phyloP scores from a whole-genome alignment of 2,329 filamentous ascomycete genomes.

The Teratosphaeria zuluensis region DNA sequence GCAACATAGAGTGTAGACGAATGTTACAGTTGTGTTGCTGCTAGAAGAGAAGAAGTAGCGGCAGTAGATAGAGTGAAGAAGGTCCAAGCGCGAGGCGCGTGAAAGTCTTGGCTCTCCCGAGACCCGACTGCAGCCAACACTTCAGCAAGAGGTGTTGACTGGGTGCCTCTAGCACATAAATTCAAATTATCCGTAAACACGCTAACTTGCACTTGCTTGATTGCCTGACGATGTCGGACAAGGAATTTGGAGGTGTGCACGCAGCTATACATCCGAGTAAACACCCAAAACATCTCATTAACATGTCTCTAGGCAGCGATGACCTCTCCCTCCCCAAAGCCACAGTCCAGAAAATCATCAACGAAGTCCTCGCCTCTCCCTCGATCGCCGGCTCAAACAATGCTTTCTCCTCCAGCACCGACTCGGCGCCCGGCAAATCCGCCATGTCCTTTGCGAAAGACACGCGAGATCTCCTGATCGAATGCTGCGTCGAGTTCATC shows the following conservation, averaged over 20 bases:
- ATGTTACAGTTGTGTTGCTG: no score
- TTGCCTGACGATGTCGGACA: conserved; percentile 39
- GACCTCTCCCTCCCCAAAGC: conserved; percentile 55
- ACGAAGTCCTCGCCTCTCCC: conserved; percentile 60
- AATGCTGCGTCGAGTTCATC: conserved; percentile 98
- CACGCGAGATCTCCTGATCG: conserved; percentile 86
- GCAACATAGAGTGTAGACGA: no score
- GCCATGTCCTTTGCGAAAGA: conserved; percentile 86
- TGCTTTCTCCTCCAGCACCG: conserved; percentile 1
- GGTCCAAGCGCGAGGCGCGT: conserved; percentile 23
- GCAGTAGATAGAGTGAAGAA: no score
- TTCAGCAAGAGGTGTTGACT: background rate
- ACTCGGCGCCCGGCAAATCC: conserved; percentile 6
- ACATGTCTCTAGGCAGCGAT: conserved; percentile 39
- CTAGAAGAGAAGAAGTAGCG: no score
- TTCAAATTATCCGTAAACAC: background rate
- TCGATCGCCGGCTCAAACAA: background rate
- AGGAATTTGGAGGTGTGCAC: conserved; percentile 40
- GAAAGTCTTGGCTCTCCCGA: conserved; percentile 33
- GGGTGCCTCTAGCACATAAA: background rate
- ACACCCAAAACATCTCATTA: background rate
- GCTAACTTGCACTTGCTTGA: background rate
- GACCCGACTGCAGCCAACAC: background rate
- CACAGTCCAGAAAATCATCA: conserved; percentile 75
- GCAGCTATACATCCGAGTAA: background rate